phyloP scores from a whole-genome alignment of 2,329 filamentous ascomycete genomes.

The Beauveria sp. region DNA sequence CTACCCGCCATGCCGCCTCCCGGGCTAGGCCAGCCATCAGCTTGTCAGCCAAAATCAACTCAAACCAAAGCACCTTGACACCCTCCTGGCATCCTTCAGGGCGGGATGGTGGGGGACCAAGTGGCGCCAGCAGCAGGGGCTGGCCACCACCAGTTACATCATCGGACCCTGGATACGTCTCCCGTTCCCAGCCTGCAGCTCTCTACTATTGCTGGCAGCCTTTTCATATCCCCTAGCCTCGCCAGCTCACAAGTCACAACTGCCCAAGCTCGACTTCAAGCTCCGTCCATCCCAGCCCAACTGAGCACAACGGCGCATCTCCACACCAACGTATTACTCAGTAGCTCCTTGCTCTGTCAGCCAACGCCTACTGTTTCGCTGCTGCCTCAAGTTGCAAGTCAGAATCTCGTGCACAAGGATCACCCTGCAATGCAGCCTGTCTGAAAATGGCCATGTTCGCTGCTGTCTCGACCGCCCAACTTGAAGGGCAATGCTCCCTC shows the following conservation, averaged over 20 bases:
- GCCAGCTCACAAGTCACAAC: neutral
- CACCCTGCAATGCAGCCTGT: neutral
- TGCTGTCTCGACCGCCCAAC: neutral
- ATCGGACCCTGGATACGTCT: slow-evolving; percentile 6
- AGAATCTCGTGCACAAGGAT: neutral
- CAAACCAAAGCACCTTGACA: neutral
- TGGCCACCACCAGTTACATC: neutral
- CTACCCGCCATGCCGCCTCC: neutral
- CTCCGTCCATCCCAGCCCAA: slow-evolving; percentile 1
- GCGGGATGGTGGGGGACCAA: neutral
- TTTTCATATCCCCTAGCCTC: neutral
- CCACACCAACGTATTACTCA: neutral
- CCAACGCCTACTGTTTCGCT: neutral
- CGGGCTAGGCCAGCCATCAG: neutral
- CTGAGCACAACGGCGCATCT: neutral
- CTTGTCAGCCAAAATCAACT: neutral
- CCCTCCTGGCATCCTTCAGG: neutral
- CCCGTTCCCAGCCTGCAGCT: neutral
- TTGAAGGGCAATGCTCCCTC: neutral
- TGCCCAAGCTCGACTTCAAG: neutral
- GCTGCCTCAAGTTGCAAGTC: neutral
- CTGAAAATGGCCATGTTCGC: neutral
- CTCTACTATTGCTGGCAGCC: neutral
- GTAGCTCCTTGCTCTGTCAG: neutral
- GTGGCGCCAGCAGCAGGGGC: neutral